Evolutionary conservation across 805 yeast genomes (phyloP).

Genomic region (Candida tibetensis): DNA sequence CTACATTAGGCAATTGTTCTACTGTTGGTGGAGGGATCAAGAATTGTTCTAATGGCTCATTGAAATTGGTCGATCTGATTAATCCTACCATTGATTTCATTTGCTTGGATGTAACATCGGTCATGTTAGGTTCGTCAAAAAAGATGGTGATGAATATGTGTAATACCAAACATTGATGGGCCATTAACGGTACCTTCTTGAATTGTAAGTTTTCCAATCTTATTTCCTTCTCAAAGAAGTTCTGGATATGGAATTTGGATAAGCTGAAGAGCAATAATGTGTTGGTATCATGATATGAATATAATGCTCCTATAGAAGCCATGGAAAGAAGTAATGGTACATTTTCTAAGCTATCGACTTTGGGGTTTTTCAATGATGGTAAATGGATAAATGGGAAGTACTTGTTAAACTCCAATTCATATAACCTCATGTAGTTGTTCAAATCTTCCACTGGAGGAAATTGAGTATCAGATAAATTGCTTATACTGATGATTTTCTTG

Average conservation of each 20-base stretch:
- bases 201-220: constrained; percentile 44
- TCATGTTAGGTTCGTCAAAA: constrained; percentile 50
- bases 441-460: constrained; percentile 76
- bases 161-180: constrained; percentile 53
- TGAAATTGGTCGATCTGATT: constrained; percentile 50
- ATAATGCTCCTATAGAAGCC: constrained; percentile 87
- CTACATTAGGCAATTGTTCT: constrained; percentile 7
- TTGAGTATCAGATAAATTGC: constrained; percentile 54
- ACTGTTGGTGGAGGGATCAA: constrained; percentile 38
- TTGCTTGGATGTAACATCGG: constrained; percentile 51
- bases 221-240: constrained; percentile 54
- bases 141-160: constrained; percentile 58
- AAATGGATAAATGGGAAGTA: constrained; percentile 84
- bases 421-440: constrained; percentile 72
- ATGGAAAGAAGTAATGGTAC: constrained; percentile 73
- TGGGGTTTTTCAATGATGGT: constrained; percentile 47
- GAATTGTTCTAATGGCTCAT: constrained; percentile 48
- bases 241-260: constrained; percentile 63
- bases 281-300: constrained; percentile 74
- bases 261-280: constrained; percentile 69
- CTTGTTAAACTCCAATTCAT: constrained; percentile 72
- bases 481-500: constrained; percentile 47
- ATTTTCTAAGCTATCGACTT: constrained; percentile 42
- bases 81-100: constrained; percentile 53
- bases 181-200: constrained; percentile 55